These are phyloP conservation scores for Phytopythium sindhum DNA, from an alignment of 352 stramenopile genomes.

Conservation along the genomic window DNA sequence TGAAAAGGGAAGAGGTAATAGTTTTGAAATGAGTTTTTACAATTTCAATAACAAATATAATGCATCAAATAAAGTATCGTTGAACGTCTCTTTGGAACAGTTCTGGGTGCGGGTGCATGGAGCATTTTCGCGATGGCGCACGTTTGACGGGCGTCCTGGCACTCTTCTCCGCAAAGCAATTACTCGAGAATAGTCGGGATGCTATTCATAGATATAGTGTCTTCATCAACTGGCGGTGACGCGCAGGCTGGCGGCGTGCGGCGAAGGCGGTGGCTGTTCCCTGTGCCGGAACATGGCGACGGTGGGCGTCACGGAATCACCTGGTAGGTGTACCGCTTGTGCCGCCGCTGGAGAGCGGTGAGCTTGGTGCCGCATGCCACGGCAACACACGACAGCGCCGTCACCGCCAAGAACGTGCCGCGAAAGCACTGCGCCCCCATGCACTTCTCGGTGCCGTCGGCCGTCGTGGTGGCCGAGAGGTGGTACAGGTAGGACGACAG, in stretches of 20 bases:
- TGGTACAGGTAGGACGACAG: slow-evolving; percentile 77
- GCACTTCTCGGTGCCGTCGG: slow-evolving; percentile 47
- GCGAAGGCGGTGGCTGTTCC: neutral
- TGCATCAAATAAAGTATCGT: too few relatives aligned
- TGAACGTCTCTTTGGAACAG: too few relatives aligned
- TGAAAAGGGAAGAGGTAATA: too few relatives aligned
- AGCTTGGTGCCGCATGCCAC: slow-evolving; percentile 50
- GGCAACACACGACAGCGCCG: slow-evolving; percentile 49
- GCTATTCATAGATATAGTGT: neutral
- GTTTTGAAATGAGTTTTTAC: too few relatives aligned
- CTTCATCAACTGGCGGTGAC: too few relatives aligned
- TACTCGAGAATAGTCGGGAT: neutral
- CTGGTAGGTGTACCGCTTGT: slow-evolving; percentile 25
- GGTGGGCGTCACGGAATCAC: slow-evolving; percentile 15
- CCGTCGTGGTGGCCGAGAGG: slow-evolving; percentile 16
- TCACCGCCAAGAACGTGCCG: slow-evolving; percentile 59
- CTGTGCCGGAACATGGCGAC: neutral
- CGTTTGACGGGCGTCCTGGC: too few relatives aligned
- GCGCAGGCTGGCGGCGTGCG: too few relatives aligned
- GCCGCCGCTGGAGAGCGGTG: slow-evolving; percentile 27
- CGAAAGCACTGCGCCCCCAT: slow-evolving; percentile 56
- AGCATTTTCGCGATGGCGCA: too few relatives aligned
- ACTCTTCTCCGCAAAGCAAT: too few relatives aligned
- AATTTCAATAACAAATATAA: too few relatives aligned
- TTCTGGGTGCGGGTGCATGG: too few relatives aligned